Evolutionary conservation across 2,329 filamentous ascomycete genomes (phyloP).

Genomic region (Colletotrichum filicis): DNA sequence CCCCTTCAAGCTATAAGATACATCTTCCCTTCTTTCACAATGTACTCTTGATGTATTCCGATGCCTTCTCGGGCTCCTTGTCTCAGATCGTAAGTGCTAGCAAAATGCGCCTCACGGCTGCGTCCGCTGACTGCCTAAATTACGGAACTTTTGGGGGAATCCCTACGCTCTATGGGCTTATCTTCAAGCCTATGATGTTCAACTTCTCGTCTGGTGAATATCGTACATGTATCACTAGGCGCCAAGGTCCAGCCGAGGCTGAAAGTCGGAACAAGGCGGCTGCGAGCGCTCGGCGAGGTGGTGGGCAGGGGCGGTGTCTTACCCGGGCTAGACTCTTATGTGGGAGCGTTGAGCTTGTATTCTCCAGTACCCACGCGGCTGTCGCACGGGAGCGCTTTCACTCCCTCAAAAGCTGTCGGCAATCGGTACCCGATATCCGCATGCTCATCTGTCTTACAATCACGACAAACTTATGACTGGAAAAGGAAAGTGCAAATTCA

Average conservation of each 20-base stretch:
- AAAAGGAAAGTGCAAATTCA: background rate
- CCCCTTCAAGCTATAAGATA: background rate
- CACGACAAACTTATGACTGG: background rate
- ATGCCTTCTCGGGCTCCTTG: background rate
- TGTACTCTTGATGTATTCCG: background rate
- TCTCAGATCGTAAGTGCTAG: background rate
- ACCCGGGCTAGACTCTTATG: background rate
- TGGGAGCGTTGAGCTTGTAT: background rate
- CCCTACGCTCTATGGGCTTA: background rate
- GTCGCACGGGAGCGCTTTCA: background rate
- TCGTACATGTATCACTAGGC: background rate
- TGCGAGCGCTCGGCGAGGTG: no score
- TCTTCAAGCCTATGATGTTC: background rate
- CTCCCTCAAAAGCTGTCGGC: background rate
- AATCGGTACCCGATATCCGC: background rate
- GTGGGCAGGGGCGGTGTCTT: background rate
- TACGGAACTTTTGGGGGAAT: background rate
- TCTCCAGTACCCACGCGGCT: background rate
- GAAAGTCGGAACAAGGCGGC: background rate
- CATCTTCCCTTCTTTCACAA: background rate
- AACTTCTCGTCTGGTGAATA: background rate
- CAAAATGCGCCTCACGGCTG: background rate
- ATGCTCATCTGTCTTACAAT: background rate
- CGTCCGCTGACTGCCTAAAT: background rate
- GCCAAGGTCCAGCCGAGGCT: background rate